Percentiles rank a stretch among this genome's conserved stretches.
Evolutionary conservation across 768 basidiomycete species (phyloP).

Genomic region (Rhodosporidiobolus odoratus): DNA sequence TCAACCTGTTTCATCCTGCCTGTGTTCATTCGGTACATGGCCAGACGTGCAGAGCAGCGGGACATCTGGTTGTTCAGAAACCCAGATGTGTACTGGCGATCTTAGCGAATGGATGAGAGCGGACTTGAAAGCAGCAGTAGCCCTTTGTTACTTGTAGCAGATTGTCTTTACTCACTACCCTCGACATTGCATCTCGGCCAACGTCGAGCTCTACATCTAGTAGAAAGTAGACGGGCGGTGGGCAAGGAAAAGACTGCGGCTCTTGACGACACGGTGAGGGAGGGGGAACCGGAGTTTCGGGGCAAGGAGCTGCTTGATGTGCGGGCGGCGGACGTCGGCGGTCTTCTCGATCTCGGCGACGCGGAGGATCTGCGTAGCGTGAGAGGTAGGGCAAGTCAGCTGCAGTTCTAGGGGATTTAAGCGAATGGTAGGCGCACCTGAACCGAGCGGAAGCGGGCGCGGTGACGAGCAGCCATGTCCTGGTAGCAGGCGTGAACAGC

Average conservation of each 20-base stretch:
- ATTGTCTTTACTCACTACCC: too few species aligned
- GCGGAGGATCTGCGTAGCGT: constrained; percentile 88
- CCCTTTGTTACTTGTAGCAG: too few species aligned
- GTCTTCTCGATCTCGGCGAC: constrained; percentile 92
- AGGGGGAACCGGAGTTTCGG: constrained; percentile 96
- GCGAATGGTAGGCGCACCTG: constrained; percentile 58
- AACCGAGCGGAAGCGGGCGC: constrained; percentile 98
- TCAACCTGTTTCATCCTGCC: too few species aligned
- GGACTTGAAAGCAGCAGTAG: too few species aligned
- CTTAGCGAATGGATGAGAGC: too few species aligned
- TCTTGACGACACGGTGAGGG: constrained; percentile 71
- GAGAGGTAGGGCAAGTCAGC: too few species aligned
- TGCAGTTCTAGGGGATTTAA: background rate
- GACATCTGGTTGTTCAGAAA: too few species aligned
- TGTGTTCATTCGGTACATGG: too few species aligned
- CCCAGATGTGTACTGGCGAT: too few species aligned
- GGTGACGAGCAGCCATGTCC: constrained; percentile 98
- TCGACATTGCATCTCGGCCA: too few species aligned
- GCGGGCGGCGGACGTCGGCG: constrained; percentile 86
- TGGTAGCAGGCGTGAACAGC: constrained; percentile 97
- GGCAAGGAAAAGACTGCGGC: constrained; percentile 73
- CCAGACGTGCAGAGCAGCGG: too few species aligned
- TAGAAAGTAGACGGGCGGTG: constrained; percentile 44
- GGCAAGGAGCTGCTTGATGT: constrained; percentile 91
- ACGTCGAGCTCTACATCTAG: constrained; percentile 11